Evolutionary conservation across 345 rosid genomes (phyloP).

Genomic region (Euphorbia peplus): DNA sequence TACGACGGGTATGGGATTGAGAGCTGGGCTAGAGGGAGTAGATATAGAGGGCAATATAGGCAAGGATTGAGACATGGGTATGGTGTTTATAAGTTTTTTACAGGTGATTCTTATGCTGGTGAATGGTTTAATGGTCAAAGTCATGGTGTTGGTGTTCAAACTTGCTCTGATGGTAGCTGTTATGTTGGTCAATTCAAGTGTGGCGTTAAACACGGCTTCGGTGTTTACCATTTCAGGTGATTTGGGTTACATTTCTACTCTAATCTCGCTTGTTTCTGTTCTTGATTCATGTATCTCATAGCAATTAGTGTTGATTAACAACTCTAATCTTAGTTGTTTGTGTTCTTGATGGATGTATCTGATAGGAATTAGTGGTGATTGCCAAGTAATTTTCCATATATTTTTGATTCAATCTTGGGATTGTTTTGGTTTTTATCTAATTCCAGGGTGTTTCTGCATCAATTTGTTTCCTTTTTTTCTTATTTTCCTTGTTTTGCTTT

Average conservation of each 20-base stretch:
- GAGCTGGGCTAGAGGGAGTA: conserved; percentile 92
- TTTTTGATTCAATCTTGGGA: neutral
- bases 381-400: neutral
- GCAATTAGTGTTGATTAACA: neutral
- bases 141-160: conserved; percentile 82
- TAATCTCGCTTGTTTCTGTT: neutral
- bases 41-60: conserved; percentile 80
- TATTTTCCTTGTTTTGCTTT: neutral
- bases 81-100: conserved; percentile 77
- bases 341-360: neutral
- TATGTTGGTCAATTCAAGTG: conserved; percentile 77
- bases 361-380: neutral
- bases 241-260: neutral
- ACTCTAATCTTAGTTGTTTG: neutral
- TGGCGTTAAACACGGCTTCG: conserved; percentile 90
- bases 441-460: neutral
- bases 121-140: conserved; percentile 97
- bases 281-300: neutral
- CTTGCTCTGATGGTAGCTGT: conserved; percentile 85
- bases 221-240: conserved; percentile 90
- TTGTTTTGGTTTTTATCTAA: neutral
- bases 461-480: neutral
- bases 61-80: conserved; percentile 79
- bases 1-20: conserved; percentile 91
- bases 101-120: conserved; percentile 90